phyloP scores from a whole-genome alignment of 2,329 filamentous ascomycete genomes.

The Grosmannia serpens region DNA sequence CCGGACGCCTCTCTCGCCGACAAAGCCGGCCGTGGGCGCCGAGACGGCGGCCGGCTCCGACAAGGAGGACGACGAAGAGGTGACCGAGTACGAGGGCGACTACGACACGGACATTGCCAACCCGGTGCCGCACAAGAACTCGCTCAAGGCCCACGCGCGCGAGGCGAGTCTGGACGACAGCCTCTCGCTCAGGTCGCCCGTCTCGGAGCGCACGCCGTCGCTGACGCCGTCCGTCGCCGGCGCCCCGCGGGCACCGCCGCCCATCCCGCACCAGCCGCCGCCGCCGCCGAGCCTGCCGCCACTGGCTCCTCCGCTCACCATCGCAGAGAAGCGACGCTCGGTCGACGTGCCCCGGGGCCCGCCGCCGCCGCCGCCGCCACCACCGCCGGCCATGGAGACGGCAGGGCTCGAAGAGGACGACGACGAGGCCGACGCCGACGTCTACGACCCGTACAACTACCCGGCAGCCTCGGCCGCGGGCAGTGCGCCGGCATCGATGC shows the following conservation, averaged over 20 bases:
- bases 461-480: slow-evolving; percentile 18
- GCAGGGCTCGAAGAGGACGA: slow-evolving; percentile 21
- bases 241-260: slow-evolving; percentile 31
- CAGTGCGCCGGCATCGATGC: slow-evolving; percentile 15
- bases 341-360: slow-evolving; percentile 59
- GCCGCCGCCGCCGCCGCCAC: slow-evolving; percentile 53
- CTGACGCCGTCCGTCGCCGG: slow-evolving; percentile 51
- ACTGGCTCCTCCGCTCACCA: slow-evolving; percentile 33
- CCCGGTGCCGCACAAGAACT: slow-evolving; percentile 89
- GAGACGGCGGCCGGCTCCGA: slow-evolving; percentile 23
- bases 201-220: slow-evolving; percentile 29
- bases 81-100: slow-evolving; percentile 92
- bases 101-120: slow-evolving; percentile 96
- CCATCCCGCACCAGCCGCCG: slow-evolving; percentile 4
- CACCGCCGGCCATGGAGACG: slow-evolving; percentile 35
- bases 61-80: slow-evolving; percentile 63
- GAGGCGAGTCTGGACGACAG: slow-evolving; percentile 67
- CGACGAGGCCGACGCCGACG: slow-evolving; percentile 32
- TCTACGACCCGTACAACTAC: slow-evolving; percentile 56
- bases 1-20: slow-evolving; percentile 27
- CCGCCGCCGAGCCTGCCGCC: slow-evolving; percentile 23
- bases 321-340: slow-evolving; percentile 46
- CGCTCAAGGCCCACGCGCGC: slow-evolving; percentile 68
- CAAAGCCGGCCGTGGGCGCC: slow-evolving; percentile 11
- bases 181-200: slow-evolving; percentile 46